Percentiles rank a stretch among this genome's conserved stretches.
Conservation (phyloP, 768 basidiomycete species). For the Naganishia friedmannii region DNA sequence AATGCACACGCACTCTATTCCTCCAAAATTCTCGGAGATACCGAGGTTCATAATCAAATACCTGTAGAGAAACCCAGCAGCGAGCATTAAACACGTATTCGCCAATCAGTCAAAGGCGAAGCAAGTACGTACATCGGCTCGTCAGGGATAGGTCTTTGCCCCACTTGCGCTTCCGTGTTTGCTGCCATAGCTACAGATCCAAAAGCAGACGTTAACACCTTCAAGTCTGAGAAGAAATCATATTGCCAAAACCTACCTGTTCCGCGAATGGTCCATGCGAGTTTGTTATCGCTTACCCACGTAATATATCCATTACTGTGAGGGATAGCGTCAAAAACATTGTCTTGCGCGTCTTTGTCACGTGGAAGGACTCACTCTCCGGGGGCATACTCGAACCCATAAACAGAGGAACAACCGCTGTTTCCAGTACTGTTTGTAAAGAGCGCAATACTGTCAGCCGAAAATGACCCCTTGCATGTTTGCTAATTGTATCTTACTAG, state of each 20-base stretch:
- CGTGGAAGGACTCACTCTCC: conserved; percentile 57
- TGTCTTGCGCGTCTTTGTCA: neutral
- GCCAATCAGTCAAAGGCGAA: conserved; percentile 34
- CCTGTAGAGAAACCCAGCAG: neutral
- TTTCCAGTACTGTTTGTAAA: conserved; percentile 47
- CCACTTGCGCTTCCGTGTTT: conserved; percentile 63
- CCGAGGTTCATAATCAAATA: conserved; percentile 57
- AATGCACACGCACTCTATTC: conserved; percentile 57
- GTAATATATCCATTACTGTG: conserved; percentile 63
- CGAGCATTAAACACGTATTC: neutral
- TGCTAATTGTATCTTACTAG: conserved; percentile 58
- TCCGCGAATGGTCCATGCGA: conserved; percentile 59
- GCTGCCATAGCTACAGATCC: conserved; percentile 62
- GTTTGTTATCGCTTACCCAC: conserved; percentile 66
- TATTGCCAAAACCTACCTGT: conserved; percentile 31
- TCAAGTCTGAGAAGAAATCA: neutral
- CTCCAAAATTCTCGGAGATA: conserved; percentile 75
- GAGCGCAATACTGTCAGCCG: no score
- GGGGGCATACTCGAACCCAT: conserved; percentile 78
- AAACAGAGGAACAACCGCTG: conserved; percentile 62
- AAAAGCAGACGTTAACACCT: neutral
- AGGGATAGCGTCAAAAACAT: neutral
- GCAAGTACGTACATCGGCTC: conserved; percentile 65
- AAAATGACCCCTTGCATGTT: no score
- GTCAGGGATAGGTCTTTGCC: conserved; percentile 68